Percentiles rank a stretch among this genome's conserved stretches.
Evolutionary conservation across 495 filamentous ascomycete genomes (phyloP).

Genomic region (Penicillium silybi): DNA sequence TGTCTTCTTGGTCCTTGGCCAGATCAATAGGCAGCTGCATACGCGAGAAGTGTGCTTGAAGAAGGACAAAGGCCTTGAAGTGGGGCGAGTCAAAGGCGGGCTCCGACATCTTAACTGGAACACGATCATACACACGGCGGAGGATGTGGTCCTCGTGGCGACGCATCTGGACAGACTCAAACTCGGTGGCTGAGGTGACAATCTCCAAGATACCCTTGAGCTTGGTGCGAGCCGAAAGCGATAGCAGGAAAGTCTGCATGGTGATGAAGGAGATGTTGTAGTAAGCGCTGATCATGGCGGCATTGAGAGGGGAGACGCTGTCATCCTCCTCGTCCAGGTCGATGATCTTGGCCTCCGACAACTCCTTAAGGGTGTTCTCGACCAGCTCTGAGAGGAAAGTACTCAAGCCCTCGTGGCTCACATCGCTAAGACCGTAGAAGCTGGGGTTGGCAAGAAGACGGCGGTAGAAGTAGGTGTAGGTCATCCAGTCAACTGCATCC

Average conservation of each 20-base stretch:
- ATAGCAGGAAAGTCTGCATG: slow-evolving; percentile 99
- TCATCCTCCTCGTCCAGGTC: slow-evolving; percentile 97
- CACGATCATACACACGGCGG: slow-evolving; percentile 86
- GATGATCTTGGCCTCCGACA: slow-evolving; percentile 91
- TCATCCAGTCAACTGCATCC: slow-evolving; percentile 97
- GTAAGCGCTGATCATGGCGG: slow-evolving; percentile 96
- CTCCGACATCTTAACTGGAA: slow-evolving; percentile 91
- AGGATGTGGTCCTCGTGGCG: slow-evolving; percentile 88
- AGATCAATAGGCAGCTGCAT: slow-evolving; percentile 95
- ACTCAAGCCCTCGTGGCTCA: slow-evolving; percentile 88
- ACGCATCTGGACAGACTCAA: slow-evolving; percentile 90
- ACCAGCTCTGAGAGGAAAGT: slow-evolving; percentile 94
- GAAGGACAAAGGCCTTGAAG: slow-evolving; percentile 94
- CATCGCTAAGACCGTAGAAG: slow-evolving; percentile 88
- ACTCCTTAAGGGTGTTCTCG: slow-evolving; percentile 85
- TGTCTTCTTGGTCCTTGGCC: slow-evolving; percentile 92
- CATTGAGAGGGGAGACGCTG: slow-evolving; percentile 81
- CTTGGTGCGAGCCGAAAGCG: slow-evolving; percentile 80
- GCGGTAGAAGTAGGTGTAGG: slow-evolving; percentile 98
- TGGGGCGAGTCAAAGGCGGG: slow-evolving; percentile 87
- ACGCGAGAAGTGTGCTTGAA: slow-evolving; percentile 96
- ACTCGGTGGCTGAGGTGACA: slow-evolving; percentile 93
- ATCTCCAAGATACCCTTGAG: slow-evolving; percentile 96
- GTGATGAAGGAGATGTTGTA: slow-evolving; percentile 99
- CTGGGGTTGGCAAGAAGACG: slow-evolving; percentile 95